Evolutionary conservation across 1,284 basidiomycete genomes (phyloP).

Genomic region (Apiotrichum mycotoxinovorans): DNA sequence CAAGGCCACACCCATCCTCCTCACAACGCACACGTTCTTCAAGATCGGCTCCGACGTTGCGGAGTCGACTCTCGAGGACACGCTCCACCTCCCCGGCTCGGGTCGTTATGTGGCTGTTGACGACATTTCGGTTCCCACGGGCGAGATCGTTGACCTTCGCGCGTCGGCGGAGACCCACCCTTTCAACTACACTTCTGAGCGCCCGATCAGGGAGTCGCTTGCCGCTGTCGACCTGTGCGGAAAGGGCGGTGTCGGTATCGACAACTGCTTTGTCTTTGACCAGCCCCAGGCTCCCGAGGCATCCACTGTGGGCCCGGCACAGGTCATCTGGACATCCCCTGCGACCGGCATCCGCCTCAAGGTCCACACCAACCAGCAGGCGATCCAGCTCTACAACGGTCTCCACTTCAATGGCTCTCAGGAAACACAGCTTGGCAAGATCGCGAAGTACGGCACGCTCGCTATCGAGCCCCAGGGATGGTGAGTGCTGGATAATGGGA

Average conservation of each 20-base stretch:
- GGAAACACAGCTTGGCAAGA: conserved; percentile 7
- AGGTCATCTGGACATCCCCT: conserved; percentile 19
- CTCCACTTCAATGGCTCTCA: conserved; percentile 21
- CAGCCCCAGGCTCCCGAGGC: conserved; percentile 1
- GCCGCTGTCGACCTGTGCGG: conserved; percentile 22
- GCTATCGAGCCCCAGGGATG: conserved; percentile 38
- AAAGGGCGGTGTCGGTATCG: conserved; percentile 28
- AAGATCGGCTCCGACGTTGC: conserved; percentile 29
- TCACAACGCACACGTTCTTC: conserved; percentile 41
- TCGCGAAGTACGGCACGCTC: conserved; percentile 32
- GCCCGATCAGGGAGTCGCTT: conserved; percentile 21
- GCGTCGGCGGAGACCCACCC: conserved; percentile 4
- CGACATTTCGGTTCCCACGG: conserved; percentile 29
- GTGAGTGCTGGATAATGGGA: not conserved
- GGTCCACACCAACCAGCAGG: conserved; percentile 32
- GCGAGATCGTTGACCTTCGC: conserved; percentile 20
- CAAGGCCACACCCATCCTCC: conserved; percentile 32
- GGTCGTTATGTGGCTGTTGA: conserved; percentile 30
- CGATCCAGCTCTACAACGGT: conserved; percentile 34
- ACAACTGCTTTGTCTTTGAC: conserved; percentile 40
- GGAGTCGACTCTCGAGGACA: conserved; percentile 28
- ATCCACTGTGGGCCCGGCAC: conserved; percentile 5
- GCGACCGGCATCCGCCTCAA: conserved; percentile 32
- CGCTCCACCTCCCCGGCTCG: conserved; percentile 28
- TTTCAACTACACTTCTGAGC: conserved; percentile 30